Evolutionary conservation across 768 basidiomycete species (phyloP).

Genomic region (Naganishia friedmannii): DNA sequence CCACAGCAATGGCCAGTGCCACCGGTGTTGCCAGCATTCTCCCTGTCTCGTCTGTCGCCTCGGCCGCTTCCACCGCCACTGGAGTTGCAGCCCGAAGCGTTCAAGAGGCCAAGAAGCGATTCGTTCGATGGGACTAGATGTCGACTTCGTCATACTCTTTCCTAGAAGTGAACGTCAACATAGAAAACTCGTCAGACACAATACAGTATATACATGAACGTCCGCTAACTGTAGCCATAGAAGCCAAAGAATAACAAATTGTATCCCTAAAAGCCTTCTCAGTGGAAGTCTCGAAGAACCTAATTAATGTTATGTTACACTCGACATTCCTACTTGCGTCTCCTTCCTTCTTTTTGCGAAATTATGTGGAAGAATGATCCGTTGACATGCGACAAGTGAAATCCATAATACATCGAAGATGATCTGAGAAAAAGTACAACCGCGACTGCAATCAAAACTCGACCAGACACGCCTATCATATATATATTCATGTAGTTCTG

Average conservation of each 20-base stretch:
- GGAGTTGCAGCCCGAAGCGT: conserved; percentile 19
- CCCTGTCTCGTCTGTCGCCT: background rate
- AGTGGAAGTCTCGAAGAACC: background rate
- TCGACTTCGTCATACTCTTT: too few species aligned
- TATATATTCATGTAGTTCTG: too few species aligned
- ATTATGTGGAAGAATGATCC: background rate
- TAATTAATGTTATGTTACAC: too few species aligned
- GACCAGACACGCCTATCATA: too few species aligned
- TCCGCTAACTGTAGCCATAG: conserved; percentile 12
- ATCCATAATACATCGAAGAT: background rate
- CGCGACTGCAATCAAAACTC: too few species aligned
- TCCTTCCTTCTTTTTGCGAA: too few species aligned
- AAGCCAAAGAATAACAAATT: conserved; percentile 4
- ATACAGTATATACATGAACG: background rate
- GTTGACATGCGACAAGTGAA: too few species aligned
- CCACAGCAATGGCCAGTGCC: background rate
- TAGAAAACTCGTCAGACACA: background rate
- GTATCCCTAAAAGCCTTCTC: background rate
- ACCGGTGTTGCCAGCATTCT: background rate
- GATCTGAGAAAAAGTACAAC: background rate
- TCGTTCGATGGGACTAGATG: conserved; percentile 27
- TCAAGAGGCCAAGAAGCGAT: conserved; percentile 32
- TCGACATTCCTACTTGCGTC: background rate
- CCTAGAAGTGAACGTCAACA: background rate
- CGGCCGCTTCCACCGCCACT: conserved; percentile 24